These are phyloP conservation scores for Rhizophlyctis rosea DNA, from an alignment of 192 early-diverging fungal species.

Conservation along the genomic window DNA sequence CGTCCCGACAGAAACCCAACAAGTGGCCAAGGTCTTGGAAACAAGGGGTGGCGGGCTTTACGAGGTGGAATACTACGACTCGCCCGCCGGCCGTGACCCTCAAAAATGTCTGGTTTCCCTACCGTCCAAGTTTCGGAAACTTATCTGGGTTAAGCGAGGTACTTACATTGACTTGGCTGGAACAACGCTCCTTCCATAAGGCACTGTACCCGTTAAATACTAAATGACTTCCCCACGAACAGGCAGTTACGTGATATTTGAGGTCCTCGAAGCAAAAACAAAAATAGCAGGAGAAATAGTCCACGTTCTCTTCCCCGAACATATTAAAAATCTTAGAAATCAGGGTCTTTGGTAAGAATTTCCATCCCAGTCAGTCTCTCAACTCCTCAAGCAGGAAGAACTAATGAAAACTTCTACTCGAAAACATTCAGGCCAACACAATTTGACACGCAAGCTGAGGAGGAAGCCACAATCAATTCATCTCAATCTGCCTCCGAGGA, in stretches of 20 bases:
- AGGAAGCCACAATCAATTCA: too few relatives aligned
- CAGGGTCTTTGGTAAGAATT: slow-evolving; percentile 64
- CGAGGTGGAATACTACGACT: background rate
- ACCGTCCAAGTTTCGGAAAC: slow-evolving; percentile 74
- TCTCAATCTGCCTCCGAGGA: too few relatives aligned
- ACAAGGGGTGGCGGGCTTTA: slow-evolving; percentile 6
- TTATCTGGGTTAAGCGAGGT: slow-evolving; percentile 84
- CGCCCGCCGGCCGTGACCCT: slow-evolving; percentile 23
- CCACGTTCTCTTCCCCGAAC: slow-evolving; percentile 67
- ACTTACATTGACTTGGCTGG: slow-evolving; percentile 19
- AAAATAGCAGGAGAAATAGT: slow-evolving; percentile 79
- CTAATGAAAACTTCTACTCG: too few relatives aligned
- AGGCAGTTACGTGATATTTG: slow-evolving; percentile 69
- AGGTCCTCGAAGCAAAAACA: slow-evolving; percentile 52
- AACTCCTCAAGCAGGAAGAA: too few relatives aligned
- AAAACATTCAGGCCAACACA: too few relatives aligned
- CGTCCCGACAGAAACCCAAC: slow-evolving; percentile 2
- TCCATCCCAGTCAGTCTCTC: too few relatives aligned
- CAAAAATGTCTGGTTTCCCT: slow-evolving; percentile 61
- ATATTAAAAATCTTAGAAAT: slow-evolving; percentile 66
- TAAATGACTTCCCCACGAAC: background rate
- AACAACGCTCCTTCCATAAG: too few relatives aligned
- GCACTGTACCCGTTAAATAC: too few relatives aligned
- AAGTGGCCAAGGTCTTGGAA: slow-evolving; percentile 15
- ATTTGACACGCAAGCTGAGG: too few relatives aligned